A percentile compares a stretch with the other conserved stretches of the same genome.
phyloP scores from a whole-genome alignment of 2,329 filamentous ascomycete genomes.

The Ophiocordyceps camponoti-rufipedis region DNA sequence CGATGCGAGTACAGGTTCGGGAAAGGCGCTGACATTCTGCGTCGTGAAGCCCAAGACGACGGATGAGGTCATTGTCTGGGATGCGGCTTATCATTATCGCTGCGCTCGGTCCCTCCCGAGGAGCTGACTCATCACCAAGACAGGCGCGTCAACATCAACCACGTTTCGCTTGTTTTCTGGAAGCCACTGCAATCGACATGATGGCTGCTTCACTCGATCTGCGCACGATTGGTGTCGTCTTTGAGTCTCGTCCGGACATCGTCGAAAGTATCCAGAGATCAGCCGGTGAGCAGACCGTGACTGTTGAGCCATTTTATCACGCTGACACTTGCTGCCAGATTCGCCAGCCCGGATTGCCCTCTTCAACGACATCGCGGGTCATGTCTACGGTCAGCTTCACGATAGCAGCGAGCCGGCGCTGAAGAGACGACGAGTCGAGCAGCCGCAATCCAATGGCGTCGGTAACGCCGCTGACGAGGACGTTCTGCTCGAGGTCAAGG shows the following conservation, averaged over 20 bases:
- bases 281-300: constrained; percentile 23
- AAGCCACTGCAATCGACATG: neutral
- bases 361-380: constrained; percentile 37
- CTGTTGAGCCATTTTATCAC: too few relatives aligned
- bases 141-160: neutral
- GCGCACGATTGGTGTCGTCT: constrained; percentile 30
- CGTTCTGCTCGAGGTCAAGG: constrained; percentile 41
- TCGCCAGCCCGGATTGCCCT: constrained; percentile 28
- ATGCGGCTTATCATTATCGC: too few relatives aligned
- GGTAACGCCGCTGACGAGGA: constrained; percentile 26
- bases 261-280: constrained; percentile 31
- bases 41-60: neutral
- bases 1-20: constrained; percentile 73
- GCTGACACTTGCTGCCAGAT: constrained; percentile 18
- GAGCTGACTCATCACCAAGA: too few relatives aligned
- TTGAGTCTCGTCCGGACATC: constrained; percentile 37
- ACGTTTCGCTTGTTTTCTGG: neutral
- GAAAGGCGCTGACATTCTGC: constrained; percentile 20
- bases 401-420: constrained; percentile 24
- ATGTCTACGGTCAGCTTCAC: constrained; percentile 26
- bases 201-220: constrained; percentile 29
- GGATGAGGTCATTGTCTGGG: neutral
- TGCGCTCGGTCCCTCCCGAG: too few relatives aligned
- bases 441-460: constrained; percentile 11
- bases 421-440: constrained; percentile 35